Conservation (phyloP, 768 basidiomycete genomes). For the Tricholoma saponaceum region DNA sequence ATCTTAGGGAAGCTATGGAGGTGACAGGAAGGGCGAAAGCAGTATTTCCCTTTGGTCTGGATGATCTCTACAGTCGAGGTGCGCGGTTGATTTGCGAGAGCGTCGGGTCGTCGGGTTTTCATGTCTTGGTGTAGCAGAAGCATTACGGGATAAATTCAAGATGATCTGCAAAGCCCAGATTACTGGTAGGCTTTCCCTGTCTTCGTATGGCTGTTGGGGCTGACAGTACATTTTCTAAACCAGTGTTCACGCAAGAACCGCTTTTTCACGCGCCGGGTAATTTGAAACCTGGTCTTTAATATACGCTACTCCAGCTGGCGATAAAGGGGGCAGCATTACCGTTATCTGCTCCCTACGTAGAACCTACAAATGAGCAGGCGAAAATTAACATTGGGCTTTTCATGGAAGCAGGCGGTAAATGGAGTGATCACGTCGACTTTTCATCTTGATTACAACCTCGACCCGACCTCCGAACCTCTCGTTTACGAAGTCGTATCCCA, state of each 20-base stretch:
- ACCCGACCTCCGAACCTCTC: slow-evolving; percentile 45
- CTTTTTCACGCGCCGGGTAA: slow-evolving; percentile 37
- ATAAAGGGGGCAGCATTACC: slow-evolving; percentile 34
- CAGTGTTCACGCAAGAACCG: slow-evolving; percentile 63
- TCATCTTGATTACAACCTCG: slow-evolving; percentile 66
- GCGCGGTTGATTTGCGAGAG: slow-evolving; percentile 52
- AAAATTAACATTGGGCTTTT: slow-evolving; percentile 51
- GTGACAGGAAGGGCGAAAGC: slow-evolving; percentile 51
- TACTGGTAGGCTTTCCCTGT: slow-evolving; percentile 35
- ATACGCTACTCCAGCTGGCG: slow-evolving; percentile 40
- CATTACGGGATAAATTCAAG: slow-evolving; percentile 40
- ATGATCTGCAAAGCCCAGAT: slow-evolving; percentile 54
- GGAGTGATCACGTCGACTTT: slow-evolving; percentile 51
- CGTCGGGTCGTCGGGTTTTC: slow-evolving; percentile 46
- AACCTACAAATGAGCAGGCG: slow-evolving; percentile 42
- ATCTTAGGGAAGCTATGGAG: slow-evolving; percentile 52
- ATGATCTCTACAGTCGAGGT: slow-evolving; percentile 50
- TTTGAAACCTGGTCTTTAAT: slow-evolving; percentile 39
- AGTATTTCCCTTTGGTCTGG: slow-evolving; percentile 35
- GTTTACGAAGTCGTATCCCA: slow-evolving; percentile 50
- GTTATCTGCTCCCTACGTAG: slow-evolving; percentile 65
- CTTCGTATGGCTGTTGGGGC: not conserved
- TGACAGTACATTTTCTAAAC: not conserved
- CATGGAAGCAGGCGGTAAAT: slow-evolving; percentile 40
- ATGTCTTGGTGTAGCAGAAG: slow-evolving; percentile 52